Percentiles rank a stretch among this genome's conserved stretches.
phyloP scores from a whole-genome alignment of 208 protist genomes.

The Trypanosoma mega region DNA sequence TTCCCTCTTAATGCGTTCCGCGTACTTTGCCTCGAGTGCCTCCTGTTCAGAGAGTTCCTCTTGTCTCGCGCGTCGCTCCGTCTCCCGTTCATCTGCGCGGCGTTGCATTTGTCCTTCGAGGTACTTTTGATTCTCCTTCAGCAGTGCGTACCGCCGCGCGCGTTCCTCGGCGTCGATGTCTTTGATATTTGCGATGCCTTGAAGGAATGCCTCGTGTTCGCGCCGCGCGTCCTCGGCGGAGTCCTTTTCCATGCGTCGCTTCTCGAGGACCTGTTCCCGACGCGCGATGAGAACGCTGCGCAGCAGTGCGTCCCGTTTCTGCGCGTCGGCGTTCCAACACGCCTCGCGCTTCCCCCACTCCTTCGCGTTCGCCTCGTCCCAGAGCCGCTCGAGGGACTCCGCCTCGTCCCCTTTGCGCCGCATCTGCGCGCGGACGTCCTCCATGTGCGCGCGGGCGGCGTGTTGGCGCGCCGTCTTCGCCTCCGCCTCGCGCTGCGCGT shows the following conservation, averaged over 20 bases:
- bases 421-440: constrained; percentile 53
- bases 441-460: constrained; percentile 44
- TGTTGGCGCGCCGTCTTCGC: no score
- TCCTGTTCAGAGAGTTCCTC: constrained; percentile 63
- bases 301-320: constrained; percentile 55
- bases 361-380: constrained; percentile 76
- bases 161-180: constrained; percentile 41
- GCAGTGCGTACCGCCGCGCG: constrained; percentile 34
- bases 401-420: constrained; percentile 51
- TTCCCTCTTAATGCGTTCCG: constrained; percentile 65
- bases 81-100: constrained; percentile 42
- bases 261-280: constrained; percentile 79
- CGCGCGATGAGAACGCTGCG: constrained; percentile 74
- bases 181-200: constrained; percentile 29
- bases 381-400: constrained; percentile 62
- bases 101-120: constrained; percentile 64
- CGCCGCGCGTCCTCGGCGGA: constrained; percentile 31
- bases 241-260: constrained; percentile 42
- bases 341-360: constrained; percentile 83
- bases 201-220: constrained; percentile 56
- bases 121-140: constrained; percentile 71
- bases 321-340: constrained; percentile 63
- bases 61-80: constrained; percentile 30
- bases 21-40: constrained; percentile 46
- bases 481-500: no score